phyloP scores from a whole-genome alignment of 345 rosid species.

The Bretschneidera sinensis region DNA sequence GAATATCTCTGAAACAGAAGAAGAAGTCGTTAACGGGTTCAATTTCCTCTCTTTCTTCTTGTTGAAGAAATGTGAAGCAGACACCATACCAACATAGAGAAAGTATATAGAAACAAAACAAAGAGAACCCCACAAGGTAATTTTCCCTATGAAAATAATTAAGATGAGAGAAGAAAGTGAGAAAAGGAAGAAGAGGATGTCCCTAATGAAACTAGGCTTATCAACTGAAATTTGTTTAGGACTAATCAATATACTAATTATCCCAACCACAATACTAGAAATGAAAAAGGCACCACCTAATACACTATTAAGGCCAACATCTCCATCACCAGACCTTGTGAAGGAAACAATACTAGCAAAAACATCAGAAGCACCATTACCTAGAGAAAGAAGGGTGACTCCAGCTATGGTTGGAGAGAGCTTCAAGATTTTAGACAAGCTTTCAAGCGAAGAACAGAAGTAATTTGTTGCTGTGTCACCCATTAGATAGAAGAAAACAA shows the following conservation, averaged over 20 bases:
- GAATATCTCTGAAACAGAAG: conserved; percentile 8
- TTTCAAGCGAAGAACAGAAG: conserved; percentile 77
- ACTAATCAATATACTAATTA: conserved; percentile 45
- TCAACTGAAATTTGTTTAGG: conserved; percentile 43
- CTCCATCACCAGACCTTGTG: conserved; percentile 55
- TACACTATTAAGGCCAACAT: conserved; percentile 72
- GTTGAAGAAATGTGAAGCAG: conserved; percentile 37
- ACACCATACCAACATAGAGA: conserved; percentile 58
- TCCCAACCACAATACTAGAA: conserved; percentile 72
- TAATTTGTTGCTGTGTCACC: conserved; percentile 79
- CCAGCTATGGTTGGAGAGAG: conserved; percentile 90
- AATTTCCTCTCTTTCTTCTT: conserved; percentile 13
- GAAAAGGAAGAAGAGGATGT: conserved; percentile 60
- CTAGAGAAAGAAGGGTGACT: conserved; percentile 76
- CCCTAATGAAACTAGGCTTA: conserved; percentile 63
- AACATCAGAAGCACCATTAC: conserved; percentile 90
- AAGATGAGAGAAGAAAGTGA: conserved; percentile 55
- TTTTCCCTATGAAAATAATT: conserved; percentile 46
- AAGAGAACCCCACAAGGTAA: conserved; percentile 59
- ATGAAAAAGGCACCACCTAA: conserved; percentile 85
- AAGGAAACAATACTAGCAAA: conserved; percentile 82
- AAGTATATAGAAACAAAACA: conserved; percentile 57
- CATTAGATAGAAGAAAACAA: conserved; percentile 64
- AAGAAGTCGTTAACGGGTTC: neutral
- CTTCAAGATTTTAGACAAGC: conserved; percentile 60